Base-by-base conservation (phyloP, 371 early-diverging fungal genomes). In the Mycotypha africana region DNA sequence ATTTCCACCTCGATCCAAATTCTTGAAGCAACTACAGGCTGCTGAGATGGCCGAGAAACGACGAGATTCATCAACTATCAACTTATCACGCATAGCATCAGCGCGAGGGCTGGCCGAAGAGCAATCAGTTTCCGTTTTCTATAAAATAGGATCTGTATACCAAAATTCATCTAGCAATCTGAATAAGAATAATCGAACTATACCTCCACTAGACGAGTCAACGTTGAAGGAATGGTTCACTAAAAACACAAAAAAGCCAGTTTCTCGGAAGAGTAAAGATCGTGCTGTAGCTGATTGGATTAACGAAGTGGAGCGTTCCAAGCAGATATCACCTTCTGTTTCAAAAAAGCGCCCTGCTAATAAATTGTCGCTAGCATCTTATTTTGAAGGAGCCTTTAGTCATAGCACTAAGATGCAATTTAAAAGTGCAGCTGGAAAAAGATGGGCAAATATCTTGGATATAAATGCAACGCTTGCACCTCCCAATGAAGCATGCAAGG, bases 1-100 rank as follows among this genome's bases (percentile, higher is more conserved):
- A 55, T 71, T 71, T 45, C 71, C 71, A 39, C 71, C 67, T 33
- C 47, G 71, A 21, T 71, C 71, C 10, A 56, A 56, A 39, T 53
- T 71, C 14, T 47, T 71, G 5, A 71, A 65, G 21, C 61, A 58
- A 38, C 51, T 70, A 25, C n/a, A n/a, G n/a, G 66, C 70, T 16
- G 51, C 45, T n/a, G 57, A 58, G 0, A 60, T 61, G 4, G 66
- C 49, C 2, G 49, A 54, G 35, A 33, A 28, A 22, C 48, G 51
- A 5, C 49, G 60, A n/a, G n/a, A n/a, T n/a, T n/a, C n/a, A n/a
- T n/a, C n/a, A n/a, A n/a, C 17, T 61, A n/a, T n/a, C n/a, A n/a
- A n/a, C n/a, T n/a, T n/a, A n/a, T n/a, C n/a, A n/a, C n/a, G n/a
- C n/a, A n/a, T n/a, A n/a, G 35, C 42, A 16, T 42, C 42, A n/a